Evolutionary conservation across 345 rosid species (phyloP), one percentile per base, ranked within the genome.

Genomic region (Atalantia buxifolia): DNA sequence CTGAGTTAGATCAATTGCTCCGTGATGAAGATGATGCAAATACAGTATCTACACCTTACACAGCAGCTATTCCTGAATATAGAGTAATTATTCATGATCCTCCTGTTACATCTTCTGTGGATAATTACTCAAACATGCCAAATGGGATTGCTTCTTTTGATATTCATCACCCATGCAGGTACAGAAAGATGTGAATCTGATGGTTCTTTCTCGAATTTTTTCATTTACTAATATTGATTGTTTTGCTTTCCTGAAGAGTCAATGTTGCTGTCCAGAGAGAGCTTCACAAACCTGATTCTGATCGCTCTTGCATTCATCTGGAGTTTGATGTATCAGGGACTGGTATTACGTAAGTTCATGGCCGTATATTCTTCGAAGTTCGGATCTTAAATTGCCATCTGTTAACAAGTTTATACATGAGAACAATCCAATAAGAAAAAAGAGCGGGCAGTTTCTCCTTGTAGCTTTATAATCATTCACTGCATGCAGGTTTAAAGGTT

Each of bases 111-210:
- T 76, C 83, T 59, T 45, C 22, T 28, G 84, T 74, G 78, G 86
- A 87, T 70, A 81, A 67, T 76, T 82, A 77, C 81, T 81, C 81
- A 9, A 81, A 59, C 77, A 74, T 71, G 76, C 80, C 92, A 69
- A 95, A 95, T 76, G 97, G 99, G 45, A 86, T 82, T 86, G 71
- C 88, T 48, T 76, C 79, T 69, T 83, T 84, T 82, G 99, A 95
- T 78, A 87, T 89, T 69, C 99, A 93, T 73, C 99, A 92, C 81
- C 99, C 99, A 31, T 85, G 91, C 96, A 88, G 97, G 99, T 95
- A 85, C 21, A 24, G 31, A 5, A 56, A 75, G 72, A 64, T 35
- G 24, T 31, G 66, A 66, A 42, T 56, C 22, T 31, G 13, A 18
- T 72, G 53, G 36, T 74, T 63, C 60, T 42, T 40, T 35, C 35